phyloP scores from a whole-genome alignment of 2,329 filamentous ascomycete genomes.

The Cordyceps sp. region DNA sequence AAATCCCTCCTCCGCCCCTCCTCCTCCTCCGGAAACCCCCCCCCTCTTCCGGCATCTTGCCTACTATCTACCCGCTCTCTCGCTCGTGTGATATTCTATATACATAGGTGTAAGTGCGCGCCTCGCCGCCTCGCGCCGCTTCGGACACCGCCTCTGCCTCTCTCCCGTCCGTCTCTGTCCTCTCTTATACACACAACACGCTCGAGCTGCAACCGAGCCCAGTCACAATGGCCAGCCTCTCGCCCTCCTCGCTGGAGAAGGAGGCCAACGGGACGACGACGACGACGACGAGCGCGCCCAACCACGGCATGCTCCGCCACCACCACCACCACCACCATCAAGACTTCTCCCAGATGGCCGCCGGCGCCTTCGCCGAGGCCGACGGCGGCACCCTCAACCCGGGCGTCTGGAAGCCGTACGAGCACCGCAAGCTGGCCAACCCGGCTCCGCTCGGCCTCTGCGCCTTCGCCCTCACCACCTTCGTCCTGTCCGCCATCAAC shows the following conservation, averaged over 20 bases:
- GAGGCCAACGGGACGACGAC: slow-evolving; percentile 4
- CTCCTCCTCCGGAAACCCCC: no score
- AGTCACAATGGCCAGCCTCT: slow-evolving; percentile 3
- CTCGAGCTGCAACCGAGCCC: no score
- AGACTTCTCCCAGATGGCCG: no score
- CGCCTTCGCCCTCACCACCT: slow-evolving; percentile 71
- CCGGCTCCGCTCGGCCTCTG: slow-evolving; percentile 61
- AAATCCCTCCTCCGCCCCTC: no score
- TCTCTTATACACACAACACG: no score
- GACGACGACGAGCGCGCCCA: slow-evolving; percentile 1
- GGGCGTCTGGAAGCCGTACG: slow-evolving; percentile 44
- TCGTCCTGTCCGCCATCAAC: slow-evolving; percentile 62
- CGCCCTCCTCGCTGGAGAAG: slow-evolving; percentile 5
- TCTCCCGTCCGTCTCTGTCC: no score
- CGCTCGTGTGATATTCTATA: no score
- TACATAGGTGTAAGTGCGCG: no score
- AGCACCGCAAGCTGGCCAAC: slow-evolving; percentile 61
- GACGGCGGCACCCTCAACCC: slow-evolving; percentile 63
- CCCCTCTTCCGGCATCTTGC: no score
- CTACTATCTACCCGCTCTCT: no score
- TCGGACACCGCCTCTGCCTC: no score
- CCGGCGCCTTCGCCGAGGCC: slow-evolving; percentile 26
- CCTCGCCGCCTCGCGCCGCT: no score
- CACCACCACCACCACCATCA: slow-evolving; percentile 11
- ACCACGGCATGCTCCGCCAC: slow-evolving; percentile 5